A percentile compares a stretch with the other conserved stretches of the same genome.
These are phyloP conservation scores for Carallia pectinifolia DNA, from an alignment of 345 rosid genomes.

Conservation along the genomic window DNA sequence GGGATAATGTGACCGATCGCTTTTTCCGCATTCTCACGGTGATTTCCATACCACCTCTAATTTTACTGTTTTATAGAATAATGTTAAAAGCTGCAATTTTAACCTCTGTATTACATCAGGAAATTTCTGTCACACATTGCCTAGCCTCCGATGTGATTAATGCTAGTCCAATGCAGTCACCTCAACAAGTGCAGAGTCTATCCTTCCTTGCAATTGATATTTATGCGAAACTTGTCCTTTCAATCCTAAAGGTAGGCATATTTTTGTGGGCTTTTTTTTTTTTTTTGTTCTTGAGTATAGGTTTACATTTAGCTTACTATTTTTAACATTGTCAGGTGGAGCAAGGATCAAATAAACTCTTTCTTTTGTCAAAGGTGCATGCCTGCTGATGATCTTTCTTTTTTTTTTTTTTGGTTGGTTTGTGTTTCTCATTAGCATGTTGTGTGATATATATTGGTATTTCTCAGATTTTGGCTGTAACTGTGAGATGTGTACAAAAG, in stretches of 20 bases:
- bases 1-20: slow-evolving; percentile 81
- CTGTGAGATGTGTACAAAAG: slow-evolving; percentile 72
- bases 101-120: slow-evolving; percentile 40
- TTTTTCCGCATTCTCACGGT: slow-evolving; percentile 81
- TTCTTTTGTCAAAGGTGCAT: slow-evolving; percentile 69
- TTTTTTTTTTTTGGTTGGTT: background rate
- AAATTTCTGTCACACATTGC: slow-evolving; percentile 83
- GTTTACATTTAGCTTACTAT: background rate
- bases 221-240: slow-evolving; percentile 75
- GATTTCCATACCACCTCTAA: slow-evolving; percentile 6
- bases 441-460: slow-evolving; percentile 14
- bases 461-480: slow-evolving; percentile 63
- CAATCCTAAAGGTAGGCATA: slow-evolving; percentile 49
- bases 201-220: slow-evolving; percentile 87
- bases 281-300: background rate
- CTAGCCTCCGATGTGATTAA: slow-evolving; percentile 63
- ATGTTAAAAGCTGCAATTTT: background rate
- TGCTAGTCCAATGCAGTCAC: slow-evolving; percentile 54
- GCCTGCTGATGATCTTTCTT: background rate
- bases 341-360: slow-evolving; percentile 66
- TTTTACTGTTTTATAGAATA: background rate
- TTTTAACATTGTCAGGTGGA: slow-evolving; percentile 54
- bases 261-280: background rate
- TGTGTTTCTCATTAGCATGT: background rate
- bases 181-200: slow-evolving; percentile 67